Evolutionary conservation across 2,329 filamentous ascomycete genomes (phyloP), one percentile per base, ranked within the genome.

Genomic region (Alternaria novae-zelandiae): DNA sequence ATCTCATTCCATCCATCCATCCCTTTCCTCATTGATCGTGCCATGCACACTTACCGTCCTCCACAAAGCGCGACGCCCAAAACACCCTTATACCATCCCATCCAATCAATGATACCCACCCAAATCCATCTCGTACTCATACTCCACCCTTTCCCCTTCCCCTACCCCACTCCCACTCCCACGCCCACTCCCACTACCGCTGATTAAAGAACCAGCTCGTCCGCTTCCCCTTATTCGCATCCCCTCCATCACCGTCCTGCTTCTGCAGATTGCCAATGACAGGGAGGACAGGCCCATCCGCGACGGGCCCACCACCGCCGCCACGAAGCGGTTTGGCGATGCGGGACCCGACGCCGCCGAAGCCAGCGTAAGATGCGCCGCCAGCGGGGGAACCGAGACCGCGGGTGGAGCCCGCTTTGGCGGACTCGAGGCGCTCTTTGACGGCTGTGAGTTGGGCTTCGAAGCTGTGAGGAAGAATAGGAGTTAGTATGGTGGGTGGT

Each of bases 401-500:
- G 69, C 94, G 91, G 11, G 94, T 97, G 69, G 92, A 96, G 74
- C 94, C 93, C 53, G 90, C 89, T 83, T 98, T 99, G 79, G 94
- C 96, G 56, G 93, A 92, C 83, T 99, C 96, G 70, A 99, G 90
- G 67, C 96, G 92, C 80, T 99, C 96, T 86, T 98, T 99, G 82
- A 99, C 96, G 55, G 94, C 94, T 46, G 94, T 92, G 79, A 99
- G 92, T 83, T 99, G 96, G 41, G 93, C 91, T 85, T 99, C 96
- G 85, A 99, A 99, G 80, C 96, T 98, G 21, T 4, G 21, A 21
- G 21, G 21, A 21, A 21, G 21, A 21, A 21, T 21, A 21, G 21
- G 3, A 21, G 21, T 21, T 21, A 21, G 21, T 21, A 21, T 21
- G 21, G 21, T 21, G 21, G 21, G 21, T 21, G 21, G 21, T 21